phyloP scores from a whole-genome alignment of 208 protist genomes.

The Vickermania ingenoplastis region DNA sequence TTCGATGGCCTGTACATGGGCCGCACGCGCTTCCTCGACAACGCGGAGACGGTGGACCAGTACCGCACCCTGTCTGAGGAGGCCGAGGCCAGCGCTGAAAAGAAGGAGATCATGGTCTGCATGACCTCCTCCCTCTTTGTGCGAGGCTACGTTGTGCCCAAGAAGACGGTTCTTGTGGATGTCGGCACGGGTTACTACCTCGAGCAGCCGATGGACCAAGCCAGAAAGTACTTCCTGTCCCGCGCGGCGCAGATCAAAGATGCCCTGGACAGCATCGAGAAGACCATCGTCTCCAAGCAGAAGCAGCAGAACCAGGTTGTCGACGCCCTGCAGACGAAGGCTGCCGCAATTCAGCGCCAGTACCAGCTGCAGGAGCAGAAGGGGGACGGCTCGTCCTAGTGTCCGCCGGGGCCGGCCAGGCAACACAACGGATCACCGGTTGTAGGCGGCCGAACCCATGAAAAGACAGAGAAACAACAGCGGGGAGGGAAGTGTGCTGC shows the following conservation, averaged over 20 bases:
- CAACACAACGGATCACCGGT: neutral
- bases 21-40: constrained; percentile 66
- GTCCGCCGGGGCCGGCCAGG: neutral
- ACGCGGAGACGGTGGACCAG: constrained; percentile 57
- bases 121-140: constrained; percentile 80
- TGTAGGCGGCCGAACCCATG: neutral
- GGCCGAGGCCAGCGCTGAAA: constrained; percentile 10
- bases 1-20: constrained; percentile 74
- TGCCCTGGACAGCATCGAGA: constrained; percentile 65
- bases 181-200: constrained; percentile 85
- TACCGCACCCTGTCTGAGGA: constrained; percentile 50
- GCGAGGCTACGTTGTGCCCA: constrained; percentile 49
- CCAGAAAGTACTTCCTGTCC: constrained; percentile 53
- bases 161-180: constrained; percentile 69
- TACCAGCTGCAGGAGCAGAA: constrained; percentile 14
- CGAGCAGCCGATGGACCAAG: constrained; percentile 60
- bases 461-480: too few species aligned
- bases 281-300: constrained; percentile 67
- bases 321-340: constrained; percentile 55
- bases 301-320: constrained; percentile 75
- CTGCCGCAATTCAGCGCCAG: constrained; percentile 36
- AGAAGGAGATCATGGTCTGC: constrained; percentile 65
- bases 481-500: too few species aligned
- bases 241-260: constrained; percentile 76
- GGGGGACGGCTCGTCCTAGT: constrained; percentile 7